Evolutionary conservation across 2,329 filamentous ascomycete genomes (phyloP).

Genomic region (Parafenestella ontariensis): DNA sequence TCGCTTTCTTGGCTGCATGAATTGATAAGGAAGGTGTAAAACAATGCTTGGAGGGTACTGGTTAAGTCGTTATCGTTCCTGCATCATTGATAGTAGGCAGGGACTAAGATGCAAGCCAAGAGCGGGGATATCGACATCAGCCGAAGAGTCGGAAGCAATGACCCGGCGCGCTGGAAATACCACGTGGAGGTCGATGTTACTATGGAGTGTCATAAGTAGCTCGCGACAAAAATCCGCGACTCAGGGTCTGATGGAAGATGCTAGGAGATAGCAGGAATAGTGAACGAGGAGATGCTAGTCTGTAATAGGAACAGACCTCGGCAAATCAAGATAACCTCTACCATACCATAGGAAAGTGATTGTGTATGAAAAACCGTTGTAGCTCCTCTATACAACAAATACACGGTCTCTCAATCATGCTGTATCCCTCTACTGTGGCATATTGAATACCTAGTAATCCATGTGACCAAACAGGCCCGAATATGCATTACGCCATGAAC

Average conservation of each 20-base stretch:
- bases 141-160: slow-evolving; percentile 1
- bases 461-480: too few relatives aligned
- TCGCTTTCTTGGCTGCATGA: slow-evolving; percentile 4
- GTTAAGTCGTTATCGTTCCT: slow-evolving; percentile 14
- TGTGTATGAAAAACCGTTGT: too few relatives aligned
- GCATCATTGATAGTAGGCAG: slow-evolving; percentile 3
- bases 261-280: too few relatives aligned
- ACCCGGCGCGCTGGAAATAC: neutral
- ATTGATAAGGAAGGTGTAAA: slow-evolving; percentile 6
- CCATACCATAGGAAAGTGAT: too few relatives aligned
- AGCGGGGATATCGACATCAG: slow-evolving; percentile 1
- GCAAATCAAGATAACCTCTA: too few relatives aligned
- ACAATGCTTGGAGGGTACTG: slow-evolving; percentile 1
- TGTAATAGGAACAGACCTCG: too few relatives aligned
- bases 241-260: too few relatives aligned
- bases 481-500: neutral
- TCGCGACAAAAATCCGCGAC: neutral
- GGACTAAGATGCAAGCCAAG: slow-evolving; percentile 3
- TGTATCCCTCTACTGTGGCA: too few relatives aligned
- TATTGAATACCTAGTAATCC: too few relatives aligned
- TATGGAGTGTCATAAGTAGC: neutral
- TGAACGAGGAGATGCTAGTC: too few relatives aligned
- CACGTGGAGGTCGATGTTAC: neutral
- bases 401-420: too few relatives aligned
- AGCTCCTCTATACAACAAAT: too few relatives aligned